Evolutionary conservation across 805 yeast genomes (phyloP), one percentile per base, ranked within the genome.

Genomic region (Metschnikowia reukaufii): DNA sequence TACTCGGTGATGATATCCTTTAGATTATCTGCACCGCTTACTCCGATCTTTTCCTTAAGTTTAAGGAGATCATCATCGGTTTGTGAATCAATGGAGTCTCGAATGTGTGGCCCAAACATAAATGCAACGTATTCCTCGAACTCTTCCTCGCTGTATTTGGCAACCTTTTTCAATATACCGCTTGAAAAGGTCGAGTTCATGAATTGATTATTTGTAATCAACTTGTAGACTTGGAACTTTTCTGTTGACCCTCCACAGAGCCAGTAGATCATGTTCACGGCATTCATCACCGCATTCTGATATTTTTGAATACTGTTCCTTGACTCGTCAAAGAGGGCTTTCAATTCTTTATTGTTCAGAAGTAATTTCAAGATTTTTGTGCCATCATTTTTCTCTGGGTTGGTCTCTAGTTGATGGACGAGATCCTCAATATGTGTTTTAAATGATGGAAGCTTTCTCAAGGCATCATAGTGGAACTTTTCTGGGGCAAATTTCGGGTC

Each of bases 391-490:
- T 51, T 55, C 4, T 50, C 39, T 6, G 44, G 44, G 1, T 50
- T 39, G 13, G 31, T 34, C 21, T 49, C 45, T 27, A 45, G 44
- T 33, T 40, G 18, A 25, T 48, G 48, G 9, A 62, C 41, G 12
- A 51, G 43, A 4, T 30, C 37, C 50, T 72, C 77, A 7, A 72
- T 56, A 43, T 56, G 55, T 27, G 52, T 56, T 45, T 72, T 72
- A 52, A 70, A 72, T 0, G 74, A 68, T 1, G 68, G 69, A 8
- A 72, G 52, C 44, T 61, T 65, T 21, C 69, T 56, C 39, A 72
- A 56, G 2, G 61, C 60, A 5, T 54, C 61, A 20, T 51, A 45
- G 40, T 65, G 62, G 29, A 57, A 47, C 2, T 34, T 29, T 16
- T 48, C 40, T 7, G 53, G 42, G 4, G 41, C 38, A 20, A 50